Evolutionary conservation across 1,139 yeast species (phyloP).

Genomic region (Kodamaea alishanica): DNA sequence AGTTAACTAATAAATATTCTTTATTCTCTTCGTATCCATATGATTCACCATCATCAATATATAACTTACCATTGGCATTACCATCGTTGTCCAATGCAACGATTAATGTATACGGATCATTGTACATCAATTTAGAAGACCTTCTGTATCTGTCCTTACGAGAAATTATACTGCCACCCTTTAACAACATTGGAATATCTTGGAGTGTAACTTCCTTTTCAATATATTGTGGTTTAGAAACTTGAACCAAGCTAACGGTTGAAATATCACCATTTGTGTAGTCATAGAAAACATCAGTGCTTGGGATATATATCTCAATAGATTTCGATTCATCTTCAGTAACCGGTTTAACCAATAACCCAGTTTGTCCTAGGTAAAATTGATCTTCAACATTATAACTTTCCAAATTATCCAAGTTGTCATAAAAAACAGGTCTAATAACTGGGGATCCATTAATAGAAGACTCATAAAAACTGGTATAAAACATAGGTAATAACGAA

Average conservation of each 20-base stretch:
- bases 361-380: constrained; percentile 72
- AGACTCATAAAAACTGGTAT: constrained; percentile 74
- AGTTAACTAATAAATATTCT: constrained; percentile 40
- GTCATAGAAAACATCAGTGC: constrained; percentile 58
- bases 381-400: constrained; percentile 72
- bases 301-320: constrained; percentile 61
- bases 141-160: constrained; percentile 75
- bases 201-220: constrained; percentile 44
- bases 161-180: constrained; percentile 74
- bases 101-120: constrained; percentile 80
- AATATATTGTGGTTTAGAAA: constrained; percentile 15
- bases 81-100: constrained; percentile 55
- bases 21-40: constrained; percentile 50
- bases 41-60: constrained; percentile 82
- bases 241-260: constrained; percentile 4
- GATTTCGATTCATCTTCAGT: constrained; percentile 49
- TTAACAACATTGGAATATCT: constrained; percentile 67
- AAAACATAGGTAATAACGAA: constrained; percentile 68
- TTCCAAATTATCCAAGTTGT: constrained; percentile 48
- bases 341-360: constrained; percentile 79
- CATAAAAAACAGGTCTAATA: constrained; percentile 71
- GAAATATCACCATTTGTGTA: constrained; percentile 37
- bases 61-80: constrained; percentile 54
- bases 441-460: constrained; percentile 65
- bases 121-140: constrained; percentile 67